Evolutionary conservation across 148 eudicot species (phyloP).

Genomic region (Camellia granthamiana): DNA sequence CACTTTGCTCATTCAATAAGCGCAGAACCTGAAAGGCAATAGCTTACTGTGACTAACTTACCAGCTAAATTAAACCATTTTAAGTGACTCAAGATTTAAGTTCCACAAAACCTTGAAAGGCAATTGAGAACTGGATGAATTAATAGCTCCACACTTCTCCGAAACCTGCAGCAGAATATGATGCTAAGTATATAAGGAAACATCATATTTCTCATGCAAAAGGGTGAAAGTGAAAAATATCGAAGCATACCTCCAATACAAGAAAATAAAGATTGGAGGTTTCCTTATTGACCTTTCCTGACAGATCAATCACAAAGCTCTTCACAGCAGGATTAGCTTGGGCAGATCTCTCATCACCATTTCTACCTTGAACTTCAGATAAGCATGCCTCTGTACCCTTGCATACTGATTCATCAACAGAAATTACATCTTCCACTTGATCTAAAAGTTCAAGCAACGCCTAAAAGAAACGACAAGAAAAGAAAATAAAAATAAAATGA

Average conservation of each 20-base stretch:
- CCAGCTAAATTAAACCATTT: slow-evolving; percentile 1
- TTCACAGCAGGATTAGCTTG: slow-evolving; percentile 18
- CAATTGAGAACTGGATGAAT: slow-evolving; percentile 45
- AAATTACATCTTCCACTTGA: slow-evolving; percentile 77
- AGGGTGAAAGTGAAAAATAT: background rate
- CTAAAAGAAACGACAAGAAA: slow-evolving; percentile 31
- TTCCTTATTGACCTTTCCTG: slow-evolving; percentile 22
- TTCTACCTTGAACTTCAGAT: slow-evolving; percentile 24
- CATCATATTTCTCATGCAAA: background rate
- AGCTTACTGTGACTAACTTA: slow-evolving; percentile 1
- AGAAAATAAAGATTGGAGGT: slow-evolving; percentile 40
- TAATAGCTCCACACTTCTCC: slow-evolving; percentile 52
- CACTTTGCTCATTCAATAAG: slow-evolving; percentile 75
- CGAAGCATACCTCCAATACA: slow-evolving; percentile 58
- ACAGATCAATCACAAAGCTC: slow-evolving; percentile 6
- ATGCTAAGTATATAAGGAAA: background rate
- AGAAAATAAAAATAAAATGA: background rate
- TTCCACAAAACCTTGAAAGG: slow-evolving; percentile 53
- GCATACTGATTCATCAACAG: slow-evolving; percentile 44
- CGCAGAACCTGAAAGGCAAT: slow-evolving; percentile 63
- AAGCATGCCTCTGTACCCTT: slow-evolving; percentile 17
- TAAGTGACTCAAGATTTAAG: slow-evolving; percentile 5
- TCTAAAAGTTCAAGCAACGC: slow-evolving; percentile 88
- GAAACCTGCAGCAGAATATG: slow-evolving; percentile 52
- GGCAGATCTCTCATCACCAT: slow-evolving; percentile 20